These are phyloP conservation scores for Cryptococcus maquisensis DNA, from an alignment of 1,284 basidiomycete species.

Conservation along the genomic window DNA sequence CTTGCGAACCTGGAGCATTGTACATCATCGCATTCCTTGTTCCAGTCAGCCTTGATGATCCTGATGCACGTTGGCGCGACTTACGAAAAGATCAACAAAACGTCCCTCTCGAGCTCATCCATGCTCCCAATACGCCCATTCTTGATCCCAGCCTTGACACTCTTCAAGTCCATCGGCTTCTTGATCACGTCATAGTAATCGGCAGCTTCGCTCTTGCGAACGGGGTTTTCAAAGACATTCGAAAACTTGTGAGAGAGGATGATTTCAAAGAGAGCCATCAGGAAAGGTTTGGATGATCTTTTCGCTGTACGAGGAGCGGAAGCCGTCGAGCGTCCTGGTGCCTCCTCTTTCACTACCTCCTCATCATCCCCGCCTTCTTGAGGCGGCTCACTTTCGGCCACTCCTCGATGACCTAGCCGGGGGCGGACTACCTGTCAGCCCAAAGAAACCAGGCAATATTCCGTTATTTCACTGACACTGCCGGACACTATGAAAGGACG, in stretches of 20 bases:
- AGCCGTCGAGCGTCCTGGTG: constrained; percentile 6
- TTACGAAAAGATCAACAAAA: constrained; percentile 81
- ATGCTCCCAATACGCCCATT: constrained; percentile 75
- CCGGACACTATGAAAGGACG: background rate
- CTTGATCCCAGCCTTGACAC: constrained; percentile 73
- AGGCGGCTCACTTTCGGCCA: constrained; percentile 18
- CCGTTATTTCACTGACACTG: background rate
- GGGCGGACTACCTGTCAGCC: constrained; percentile 31
- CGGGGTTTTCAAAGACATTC: constrained; percentile 84
- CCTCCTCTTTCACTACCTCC: background rate
- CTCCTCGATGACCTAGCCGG: constrained; percentile 25
- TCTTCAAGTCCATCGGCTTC: constrained; percentile 87
- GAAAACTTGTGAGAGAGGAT: constrained; percentile 80
- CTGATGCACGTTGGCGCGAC: constrained; percentile 7
- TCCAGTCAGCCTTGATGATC: background rate
- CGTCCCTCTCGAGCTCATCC: constrained; percentile 80
- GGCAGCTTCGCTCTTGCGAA: constrained; percentile 74
- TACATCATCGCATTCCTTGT: constrained; percentile 86
- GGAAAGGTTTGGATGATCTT: constrained; percentile 74
- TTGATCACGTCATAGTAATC: constrained; percentile 88
- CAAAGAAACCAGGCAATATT: background rate
- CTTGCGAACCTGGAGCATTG: constrained; percentile 75
- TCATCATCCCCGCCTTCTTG: background rate
- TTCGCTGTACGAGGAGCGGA: constrained; percentile 20
- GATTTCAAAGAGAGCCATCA: constrained; percentile 70